Evolutionary conservation across 2,329 filamentous ascomycete genomes (phyloP).

Genomic region (Colletotrichum viniferum): DNA sequence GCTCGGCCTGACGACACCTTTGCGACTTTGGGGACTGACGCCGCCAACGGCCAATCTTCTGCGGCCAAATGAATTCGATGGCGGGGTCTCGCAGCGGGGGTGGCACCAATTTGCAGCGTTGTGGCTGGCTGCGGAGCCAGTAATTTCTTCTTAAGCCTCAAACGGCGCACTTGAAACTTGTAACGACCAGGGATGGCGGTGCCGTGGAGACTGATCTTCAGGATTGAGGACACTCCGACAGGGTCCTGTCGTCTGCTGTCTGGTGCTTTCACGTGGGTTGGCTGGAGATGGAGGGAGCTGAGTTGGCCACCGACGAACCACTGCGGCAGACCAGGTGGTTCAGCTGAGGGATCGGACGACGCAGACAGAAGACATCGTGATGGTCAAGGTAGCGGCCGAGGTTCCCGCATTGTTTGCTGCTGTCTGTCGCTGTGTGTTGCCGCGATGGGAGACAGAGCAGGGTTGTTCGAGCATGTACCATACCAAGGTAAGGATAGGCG

Average conservation of each 20-base stretch:
- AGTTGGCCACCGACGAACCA: background rate
- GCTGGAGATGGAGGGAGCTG: background rate
- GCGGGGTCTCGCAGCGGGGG: conserved; percentile 22
- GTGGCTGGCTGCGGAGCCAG: conserved; percentile 20
- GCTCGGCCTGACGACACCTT: conserved; percentile 3
- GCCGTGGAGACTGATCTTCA: conserved; percentile 19
- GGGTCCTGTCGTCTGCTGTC: background rate
- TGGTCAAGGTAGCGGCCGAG: background rate
- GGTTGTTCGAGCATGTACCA: background rate
- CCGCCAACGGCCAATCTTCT: conserved; percentile 18
- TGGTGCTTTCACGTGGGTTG: conserved; percentile 3
- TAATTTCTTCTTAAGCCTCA: conserved; percentile 18
- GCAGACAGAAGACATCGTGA: background rate
- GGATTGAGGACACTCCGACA: conserved; percentile 3
- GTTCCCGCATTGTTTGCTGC: background rate
- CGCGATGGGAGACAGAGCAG: background rate
- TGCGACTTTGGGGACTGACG: background rate
- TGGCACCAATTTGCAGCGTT: conserved; percentile 18
- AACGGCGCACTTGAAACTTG: conserved; percentile 16
- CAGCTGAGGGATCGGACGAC: background rate
- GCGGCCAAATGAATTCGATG: conserved; percentile 5
- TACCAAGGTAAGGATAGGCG: background rate
- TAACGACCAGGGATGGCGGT: conserved; percentile 20
- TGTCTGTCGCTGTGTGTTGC: background rate
- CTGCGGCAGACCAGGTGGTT: background rate